Conservation (phyloP, 2,329 filamentous ascomycete species). For the Neofusicoccum kwambonambiense region DNA sequence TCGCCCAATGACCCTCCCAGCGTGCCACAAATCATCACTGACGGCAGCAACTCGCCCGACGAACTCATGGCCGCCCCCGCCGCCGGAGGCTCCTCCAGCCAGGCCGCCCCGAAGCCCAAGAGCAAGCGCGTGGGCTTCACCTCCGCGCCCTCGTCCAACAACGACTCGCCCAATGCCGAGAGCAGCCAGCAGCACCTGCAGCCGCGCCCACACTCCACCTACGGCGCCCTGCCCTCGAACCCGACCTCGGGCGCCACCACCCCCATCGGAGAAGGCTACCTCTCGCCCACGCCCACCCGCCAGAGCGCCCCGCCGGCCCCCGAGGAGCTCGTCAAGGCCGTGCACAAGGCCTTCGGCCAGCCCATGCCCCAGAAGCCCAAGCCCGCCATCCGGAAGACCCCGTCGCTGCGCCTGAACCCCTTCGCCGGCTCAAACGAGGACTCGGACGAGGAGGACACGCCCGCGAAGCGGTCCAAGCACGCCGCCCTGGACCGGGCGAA, state of each 20-base stretch:
- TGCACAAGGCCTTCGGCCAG: constrained; percentile 35
- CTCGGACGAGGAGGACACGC: constrained; percentile 34
- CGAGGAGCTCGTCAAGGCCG: constrained; percentile 35
- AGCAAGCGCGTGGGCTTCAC: constrained; percentile 19
- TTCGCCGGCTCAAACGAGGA: constrained; percentile 29
- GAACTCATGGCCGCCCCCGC: background rate
- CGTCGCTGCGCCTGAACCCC: constrained; percentile 32
- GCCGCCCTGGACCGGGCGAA: constrained; percentile 36
- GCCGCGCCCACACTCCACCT: background rate
- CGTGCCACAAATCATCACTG: constrained; percentile 11
- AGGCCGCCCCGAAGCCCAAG: background rate
- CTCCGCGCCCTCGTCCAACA: constrained; percentile 3
- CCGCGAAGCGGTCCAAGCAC: constrained; percentile 33
- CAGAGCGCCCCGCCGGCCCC: constrained; percentile 8
- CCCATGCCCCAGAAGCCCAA: constrained; percentile 36
- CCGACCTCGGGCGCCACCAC: constrained; percentile 17
- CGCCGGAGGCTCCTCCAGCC: too few relatives aligned
- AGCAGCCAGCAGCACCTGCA: background rate
- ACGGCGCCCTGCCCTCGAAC: constrained; percentile 3
- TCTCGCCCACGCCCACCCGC: constrained; percentile 8
- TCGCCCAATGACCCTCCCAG: background rate
- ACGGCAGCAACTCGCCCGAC: constrained; percentile 6
- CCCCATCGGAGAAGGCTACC: constrained; percentile 2
- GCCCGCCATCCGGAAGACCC: constrained; percentile 37
- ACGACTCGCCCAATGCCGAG: constrained; percentile 1